Conservation (phyloP, 2,329 filamentous ascomycete genomes). For the Cercospora sesami region DNA sequence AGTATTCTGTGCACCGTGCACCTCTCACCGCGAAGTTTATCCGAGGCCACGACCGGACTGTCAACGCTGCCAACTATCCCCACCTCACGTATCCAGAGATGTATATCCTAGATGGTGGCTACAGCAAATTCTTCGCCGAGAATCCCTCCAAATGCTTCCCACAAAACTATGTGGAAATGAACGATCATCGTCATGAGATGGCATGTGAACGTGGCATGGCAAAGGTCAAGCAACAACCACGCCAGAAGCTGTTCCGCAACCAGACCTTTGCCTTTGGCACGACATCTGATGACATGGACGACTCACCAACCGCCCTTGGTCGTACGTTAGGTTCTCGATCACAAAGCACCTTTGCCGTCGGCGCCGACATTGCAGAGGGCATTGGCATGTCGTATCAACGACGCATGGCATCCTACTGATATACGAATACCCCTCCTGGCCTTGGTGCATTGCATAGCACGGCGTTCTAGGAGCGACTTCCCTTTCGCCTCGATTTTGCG, state of each 20-base stretch:
- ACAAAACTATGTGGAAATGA: slow-evolving; percentile 97
- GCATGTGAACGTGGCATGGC: slow-evolving; percentile 95
- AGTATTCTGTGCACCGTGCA: slow-evolving; percentile 95
- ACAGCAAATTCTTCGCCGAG: slow-evolving; percentile 85
- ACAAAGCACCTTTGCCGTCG: slow-evolving; percentile 36
- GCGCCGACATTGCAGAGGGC: slow-evolving; percentile 35
- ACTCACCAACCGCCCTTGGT: slow-evolving; percentile 59
- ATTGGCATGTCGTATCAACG: slow-evolving; percentile 37
- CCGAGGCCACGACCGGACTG: slow-evolving; percentile 80
- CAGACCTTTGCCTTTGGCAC: slow-evolving; percentile 95
- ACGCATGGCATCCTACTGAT: slow-evolving; percentile 42
- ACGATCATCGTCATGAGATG: slow-evolving; percentile 82
- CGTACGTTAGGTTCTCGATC: slow-evolving; percentile 33
- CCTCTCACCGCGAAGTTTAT: slow-evolving; percentile 95
- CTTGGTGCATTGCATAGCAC: slow-evolving; percentile 23
- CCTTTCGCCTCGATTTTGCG: slow-evolving; percentile 13
- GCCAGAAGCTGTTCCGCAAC: slow-evolving; percentile 80
- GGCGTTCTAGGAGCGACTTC: slow-evolving; percentile 21
- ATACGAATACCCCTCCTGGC: slow-evolving; percentile 14
- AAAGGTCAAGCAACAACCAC: slow-evolving; percentile 78
- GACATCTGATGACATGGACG: slow-evolving; percentile 59
- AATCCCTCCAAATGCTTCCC: slow-evolving; percentile 82
- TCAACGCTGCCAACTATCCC: slow-evolving; percentile 85
- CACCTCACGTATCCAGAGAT: slow-evolving; percentile 91
- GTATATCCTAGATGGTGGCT: slow-evolving; percentile 95